Conservation (phyloP, 805 yeast species). For the Candida pini region DNA sequence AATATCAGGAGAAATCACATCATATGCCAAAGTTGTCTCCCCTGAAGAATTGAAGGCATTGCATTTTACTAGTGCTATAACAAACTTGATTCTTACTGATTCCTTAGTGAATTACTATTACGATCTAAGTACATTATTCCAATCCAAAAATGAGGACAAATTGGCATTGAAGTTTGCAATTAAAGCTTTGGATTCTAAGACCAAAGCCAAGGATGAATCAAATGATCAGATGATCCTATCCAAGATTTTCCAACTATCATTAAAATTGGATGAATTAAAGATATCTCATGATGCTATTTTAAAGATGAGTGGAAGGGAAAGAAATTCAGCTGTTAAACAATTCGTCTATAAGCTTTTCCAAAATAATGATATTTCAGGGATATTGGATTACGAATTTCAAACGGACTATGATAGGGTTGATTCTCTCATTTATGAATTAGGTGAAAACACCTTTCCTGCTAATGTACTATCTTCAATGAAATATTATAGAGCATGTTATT, state of each 20-base stretch:
- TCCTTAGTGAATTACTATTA: slow-evolving; percentile 32
- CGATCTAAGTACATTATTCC: slow-evolving; percentile 33
- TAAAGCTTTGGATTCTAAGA: slow-evolving; percentile 19
- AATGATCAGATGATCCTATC: slow-evolving; percentile 18
- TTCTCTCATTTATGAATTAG: slow-evolving; percentile 31
- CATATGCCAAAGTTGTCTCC: slow-evolving; percentile 12
- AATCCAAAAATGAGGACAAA: slow-evolving; percentile 23
- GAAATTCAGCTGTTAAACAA: slow-evolving; percentile 22
- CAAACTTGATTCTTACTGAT: slow-evolving; percentile 23
- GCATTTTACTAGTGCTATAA: slow-evolving; percentile 11
- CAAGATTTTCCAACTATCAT: slow-evolving; percentile 26
- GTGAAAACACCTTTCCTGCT: slow-evolving; percentile 20
- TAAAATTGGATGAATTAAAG: slow-evolving; percentile 27
- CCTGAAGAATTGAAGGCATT: slow-evolving; percentile 17
- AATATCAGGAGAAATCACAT: slow-evolving; percentile 24
- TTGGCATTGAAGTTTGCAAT: slow-evolving; percentile 32
- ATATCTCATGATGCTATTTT: slow-evolving; percentile 23
- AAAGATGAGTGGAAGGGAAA: slow-evolving; percentile 21
- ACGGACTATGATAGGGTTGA: slow-evolving; percentile 40
- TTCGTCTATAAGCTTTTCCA: slow-evolving; percentile 36
- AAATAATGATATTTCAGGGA: slow-evolving; percentile 31
- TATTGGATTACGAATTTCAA: slow-evolving; percentile 38
- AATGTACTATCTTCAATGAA: slow-evolving; percentile 32
- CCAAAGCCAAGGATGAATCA: slow-evolving; percentile 11
- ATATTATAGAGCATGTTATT: slow-evolving; percentile 44